These are phyloP conservation scores for Candida corydali DNA, from an alignment of 805 yeast species.

Conservation along the genomic window DNA sequence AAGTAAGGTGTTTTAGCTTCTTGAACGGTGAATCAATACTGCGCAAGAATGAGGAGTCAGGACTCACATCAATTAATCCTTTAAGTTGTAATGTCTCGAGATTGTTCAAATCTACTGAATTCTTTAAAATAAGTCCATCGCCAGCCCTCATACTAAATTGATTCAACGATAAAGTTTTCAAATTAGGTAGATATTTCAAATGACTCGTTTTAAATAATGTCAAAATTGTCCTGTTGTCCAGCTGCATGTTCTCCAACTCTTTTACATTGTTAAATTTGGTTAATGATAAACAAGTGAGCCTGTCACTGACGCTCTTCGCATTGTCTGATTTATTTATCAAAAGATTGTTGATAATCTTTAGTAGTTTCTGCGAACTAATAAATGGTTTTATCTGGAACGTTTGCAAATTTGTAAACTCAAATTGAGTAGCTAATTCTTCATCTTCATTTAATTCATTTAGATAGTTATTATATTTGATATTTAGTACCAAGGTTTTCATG, in stretches of 20 bases:
- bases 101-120: constrained; percentile 16
- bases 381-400: constrained; percentile 35
- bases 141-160: constrained; percentile 18
- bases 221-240: constrained; percentile 2
- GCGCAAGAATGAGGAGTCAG: constrained; percentile 15
- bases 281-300: constrained; percentile 16
- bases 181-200: constrained; percentile 11
- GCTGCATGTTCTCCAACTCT: neutral
- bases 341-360: constrained; percentile 15
- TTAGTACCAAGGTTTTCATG: constrained; percentile 23
- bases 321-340: constrained; percentile 9
- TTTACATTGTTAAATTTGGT: constrained; percentile 15
- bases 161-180: constrained; percentile 20
- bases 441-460: constrained; percentile 7
- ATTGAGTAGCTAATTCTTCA: neutral
- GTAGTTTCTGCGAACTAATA: constrained; percentile 20
- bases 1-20: constrained; percentile 21
- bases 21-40: constrained; percentile 20
- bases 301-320: constrained; percentile 8
- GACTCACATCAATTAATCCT: constrained; percentile 30
- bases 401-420: constrained; percentile 24
- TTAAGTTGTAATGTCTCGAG: constrained; percentile 26
- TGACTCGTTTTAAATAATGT: constrained; percentile 12
- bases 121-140: constrained; percentile 18
- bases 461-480: constrained; percentile 24